Percentiles rank a stretch among this genome's conserved stretches.
These are phyloP conservation scores for Sugiyamaella floridensis DNA, from an alignment of 805 yeast species.

Conservation along the genomic window DNA sequence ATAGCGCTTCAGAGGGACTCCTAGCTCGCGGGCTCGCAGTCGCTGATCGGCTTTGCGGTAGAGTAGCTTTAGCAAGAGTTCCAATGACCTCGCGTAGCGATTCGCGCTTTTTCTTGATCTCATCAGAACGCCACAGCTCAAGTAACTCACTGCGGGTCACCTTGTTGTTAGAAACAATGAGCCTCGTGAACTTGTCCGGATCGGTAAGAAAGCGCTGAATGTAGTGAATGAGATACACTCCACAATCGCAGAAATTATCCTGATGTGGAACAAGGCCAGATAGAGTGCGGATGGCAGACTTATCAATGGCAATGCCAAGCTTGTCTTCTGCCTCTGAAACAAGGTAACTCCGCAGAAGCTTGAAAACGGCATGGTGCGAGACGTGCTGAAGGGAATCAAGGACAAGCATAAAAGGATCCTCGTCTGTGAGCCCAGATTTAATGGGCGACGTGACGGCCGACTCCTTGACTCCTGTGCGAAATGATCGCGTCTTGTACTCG, in stretches of 20 bases:
- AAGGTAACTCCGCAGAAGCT: constrained; percentile 53
- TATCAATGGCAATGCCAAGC: constrained; percentile 41
- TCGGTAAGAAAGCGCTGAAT: constrained; percentile 26
- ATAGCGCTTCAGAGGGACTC: neutral
- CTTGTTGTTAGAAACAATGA: constrained; percentile 6
- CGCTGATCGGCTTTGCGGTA: neutral
- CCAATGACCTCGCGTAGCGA: neutral
- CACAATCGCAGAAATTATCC: constrained; percentile 88
- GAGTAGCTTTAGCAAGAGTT: neutral
- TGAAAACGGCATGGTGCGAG: constrained; percentile 17
- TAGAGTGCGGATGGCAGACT: constrained; percentile 41
- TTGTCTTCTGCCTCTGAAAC: constrained; percentile 65
- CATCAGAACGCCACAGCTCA: constrained; percentile 1
- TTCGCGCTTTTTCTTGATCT: neutral
- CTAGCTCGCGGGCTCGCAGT: neutral
- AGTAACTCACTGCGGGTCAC: neutral
- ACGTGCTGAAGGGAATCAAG: constrained; percentile 62
- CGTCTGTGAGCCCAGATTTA: neutral
- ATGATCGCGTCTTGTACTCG: neutral
- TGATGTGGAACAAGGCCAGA: constrained; percentile 69
- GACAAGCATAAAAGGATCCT: constrained; percentile 42
- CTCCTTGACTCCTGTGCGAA: neutral
- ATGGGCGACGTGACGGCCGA: neutral
- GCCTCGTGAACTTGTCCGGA: constrained; percentile 23
- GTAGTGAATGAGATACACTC: constrained; percentile 72